Percentiles rank a stretch among this genome's conserved stretches.
Conservation (phyloP, 371 early-diverging fungal species). For the Rozella allomycis region DNA sequence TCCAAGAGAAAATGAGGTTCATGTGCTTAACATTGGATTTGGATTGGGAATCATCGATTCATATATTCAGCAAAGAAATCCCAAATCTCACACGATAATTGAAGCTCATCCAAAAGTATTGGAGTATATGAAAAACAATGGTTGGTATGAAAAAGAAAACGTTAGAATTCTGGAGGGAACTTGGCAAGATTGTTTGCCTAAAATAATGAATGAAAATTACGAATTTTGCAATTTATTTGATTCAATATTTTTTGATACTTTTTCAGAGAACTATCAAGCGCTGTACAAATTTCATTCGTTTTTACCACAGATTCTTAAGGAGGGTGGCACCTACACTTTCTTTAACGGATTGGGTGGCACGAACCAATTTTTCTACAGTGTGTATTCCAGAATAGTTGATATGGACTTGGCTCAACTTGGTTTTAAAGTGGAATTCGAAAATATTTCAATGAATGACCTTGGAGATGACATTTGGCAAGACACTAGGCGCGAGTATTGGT, state of each 20-base stretch:
- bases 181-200: constrained; percentile 73
- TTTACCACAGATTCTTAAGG: constrained; percentile 48
- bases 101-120: constrained; percentile 94
- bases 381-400: constrained; percentile 63
- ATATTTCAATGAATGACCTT: constrained; percentile 40
- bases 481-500: constrained; percentile 41
- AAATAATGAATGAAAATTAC: constrained; percentile 43
- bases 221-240: constrained; percentile 20
- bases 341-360: constrained; percentile 86
- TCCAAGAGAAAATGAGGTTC: constrained; percentile 28
- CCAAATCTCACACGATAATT: constrained; percentile 58
- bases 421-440: constrained; percentile 40
- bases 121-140: constrained; percentile 51
- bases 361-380: constrained; percentile 82
- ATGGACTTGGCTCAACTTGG: constrained; percentile 59
- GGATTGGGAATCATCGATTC: constrained; percentile 76
- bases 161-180: constrained; percentile 70
- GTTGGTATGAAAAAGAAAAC: constrained; percentile 61
- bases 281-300: constrained; percentile 62
- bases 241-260: constrained; percentile 84
- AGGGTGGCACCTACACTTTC: constrained; percentile 64
- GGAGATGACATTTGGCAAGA: constrained; percentile 79
- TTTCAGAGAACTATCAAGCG: constrained; percentile 81
- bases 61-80: constrained; percentile 15
- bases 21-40: constrained; percentile 63